Evolutionary conservation across 2,329 filamentous ascomycete genomes (phyloP).

Genomic region (Pseudocercospora macadamiae): DNA sequence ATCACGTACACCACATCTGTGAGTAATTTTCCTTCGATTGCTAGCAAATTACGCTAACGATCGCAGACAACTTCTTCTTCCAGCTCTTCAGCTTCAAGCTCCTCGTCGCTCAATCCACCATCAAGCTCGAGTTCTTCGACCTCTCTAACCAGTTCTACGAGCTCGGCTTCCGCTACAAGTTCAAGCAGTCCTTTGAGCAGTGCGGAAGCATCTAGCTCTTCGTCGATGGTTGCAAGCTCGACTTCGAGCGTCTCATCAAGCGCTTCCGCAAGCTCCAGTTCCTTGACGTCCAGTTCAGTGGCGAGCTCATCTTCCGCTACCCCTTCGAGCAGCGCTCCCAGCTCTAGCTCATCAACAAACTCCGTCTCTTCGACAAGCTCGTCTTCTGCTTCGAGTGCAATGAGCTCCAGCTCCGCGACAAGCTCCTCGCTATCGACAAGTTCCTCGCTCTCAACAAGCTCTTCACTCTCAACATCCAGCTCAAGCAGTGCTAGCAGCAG

Average conservation of each 20-base stretch:
- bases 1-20: neutral
- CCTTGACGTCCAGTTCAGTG: too few relatives aligned
- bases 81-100: neutral
- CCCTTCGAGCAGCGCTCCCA: neutral
- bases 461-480: neutral
- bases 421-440: neutral
- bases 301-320: neutral
- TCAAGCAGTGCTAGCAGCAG: neutral
- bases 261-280: too few relatives aligned
- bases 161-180: neutral
- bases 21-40: neutral
- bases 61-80: neutral
- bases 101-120: neutral
- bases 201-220: too few relatives aligned
- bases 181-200: neutral
- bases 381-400: neutral
- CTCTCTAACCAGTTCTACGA: neutral
- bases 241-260: neutral
- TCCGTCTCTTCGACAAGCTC: neutral
- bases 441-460: neutral
- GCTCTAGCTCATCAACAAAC: neutral
- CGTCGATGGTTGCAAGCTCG: too few relatives aligned
- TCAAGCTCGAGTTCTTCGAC: neutral
- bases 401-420: too few relatives aligned
- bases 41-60: neutral